Percentiles rank a stretch among this genome's conserved stretches.
Evolutionary conservation across 2,329 filamentous ascomycete genomes (phyloP).

Genomic region (Rutstroemia sp.): DNA sequence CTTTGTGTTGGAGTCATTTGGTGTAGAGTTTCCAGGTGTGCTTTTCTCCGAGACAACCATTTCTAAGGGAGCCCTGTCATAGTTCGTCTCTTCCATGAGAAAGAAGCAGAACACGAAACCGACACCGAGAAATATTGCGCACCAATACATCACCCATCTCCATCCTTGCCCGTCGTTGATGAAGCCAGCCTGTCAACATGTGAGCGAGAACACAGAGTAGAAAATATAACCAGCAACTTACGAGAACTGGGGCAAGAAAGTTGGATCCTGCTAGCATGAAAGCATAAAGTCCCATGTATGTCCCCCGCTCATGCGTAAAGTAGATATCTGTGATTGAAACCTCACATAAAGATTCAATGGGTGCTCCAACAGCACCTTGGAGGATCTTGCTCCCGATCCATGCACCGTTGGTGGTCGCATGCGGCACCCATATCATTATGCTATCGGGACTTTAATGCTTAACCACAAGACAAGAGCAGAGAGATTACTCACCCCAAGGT

Average conservation of each 20-base stretch:
- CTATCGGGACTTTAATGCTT: constrained; percentile 8
- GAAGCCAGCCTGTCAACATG: constrained; percentile 33
- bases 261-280: constrained; percentile 38
- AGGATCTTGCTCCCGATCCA: constrained; percentile 27
- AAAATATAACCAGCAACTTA: neutral
- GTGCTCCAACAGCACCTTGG: constrained; percentile 23
- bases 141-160: constrained; percentile 45
- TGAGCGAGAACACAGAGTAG: neutral
- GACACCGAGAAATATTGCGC: constrained; percentile 44
- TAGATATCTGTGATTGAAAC: constrained; percentile 32
- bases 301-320: constrained; percentile 38
- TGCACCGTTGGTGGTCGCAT: constrained; percentile 31
- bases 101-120: constrained; percentile 47
- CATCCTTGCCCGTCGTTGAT: constrained; percentile 42
- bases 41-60: constrained; percentile 2
- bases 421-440: constrained; percentile 33
- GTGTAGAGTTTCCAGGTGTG: constrained; percentile 11
- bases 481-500: constrained; percentile 16
- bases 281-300: constrained; percentile 36
- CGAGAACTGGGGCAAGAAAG: constrained; percentile 40
- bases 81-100: constrained; percentile 53
- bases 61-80: constrained; percentile 18
- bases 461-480: neutral
- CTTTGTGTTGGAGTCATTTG: constrained; percentile 5
- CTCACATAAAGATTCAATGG: constrained; percentile 28